Base-by-base conservation (phyloP, 202 grass and related monocot species). In the Schoenoplectus tabernaemontani region DNA sequence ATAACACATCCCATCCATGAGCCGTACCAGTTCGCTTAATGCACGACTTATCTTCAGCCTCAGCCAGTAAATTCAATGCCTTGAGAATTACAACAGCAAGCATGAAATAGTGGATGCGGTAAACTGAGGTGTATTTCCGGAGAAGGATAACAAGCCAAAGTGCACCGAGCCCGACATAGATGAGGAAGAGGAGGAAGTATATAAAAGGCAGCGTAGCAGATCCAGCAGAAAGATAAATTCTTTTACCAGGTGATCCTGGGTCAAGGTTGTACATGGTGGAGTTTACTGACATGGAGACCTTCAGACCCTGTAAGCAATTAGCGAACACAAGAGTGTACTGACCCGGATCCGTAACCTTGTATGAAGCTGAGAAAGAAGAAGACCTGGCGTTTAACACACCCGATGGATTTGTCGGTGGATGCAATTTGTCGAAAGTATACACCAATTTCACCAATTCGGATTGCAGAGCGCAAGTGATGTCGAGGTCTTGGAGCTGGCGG, bases 81-180 rank as follows among this genome's bases (percentile, higher is more conserved):
- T 97, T 93, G 56, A 97, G 90, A 36, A 90, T 81, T 57, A 97
- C 83, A 15, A 97, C 93, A 7, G 93, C 93, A 30, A 97, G 90
- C 90, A 97, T 97, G 90, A 97, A 97, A 85, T 97, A 93, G 71
- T 97, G 93, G 91, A 97, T 93, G 81, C 90, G 88, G 87, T 91
- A 97, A 12, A 88, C 91, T 3, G 93, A 73, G 8, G 82, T 39
- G 36, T 91, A 88, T 84, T 90, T 97, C 70, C 87, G 85, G 76
- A 97, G 68, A 26, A 97, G 87, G 57, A 97, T 59, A 83, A 76
- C 58, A 41, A 93, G 26, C 93, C 93, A 97, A 30, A 41, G 34
- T 5, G 89, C 85, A 8, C 79, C 91, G 39, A 97, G 88, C 0
- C 76, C 93, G 2, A 88, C 86, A 75, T 97, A 97, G 2, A 78